Evolutionary conservation across 176 grass and related monocot genomes (phyloP), one percentile per base, ranked within the genome.

Genomic region (Avena sativa): DNA sequence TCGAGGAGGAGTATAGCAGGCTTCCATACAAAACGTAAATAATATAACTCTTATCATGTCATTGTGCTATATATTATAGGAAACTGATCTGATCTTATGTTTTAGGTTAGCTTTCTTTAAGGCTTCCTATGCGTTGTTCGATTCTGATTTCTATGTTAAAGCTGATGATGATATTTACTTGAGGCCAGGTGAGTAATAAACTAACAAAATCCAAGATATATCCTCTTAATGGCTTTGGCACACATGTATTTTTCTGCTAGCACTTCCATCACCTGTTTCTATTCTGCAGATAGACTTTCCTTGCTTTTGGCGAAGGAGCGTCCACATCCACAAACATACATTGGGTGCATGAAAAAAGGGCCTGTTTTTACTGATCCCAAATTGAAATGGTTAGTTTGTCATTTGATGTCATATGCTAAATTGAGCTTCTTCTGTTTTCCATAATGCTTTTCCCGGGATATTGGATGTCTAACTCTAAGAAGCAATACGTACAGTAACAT

Each of bases 81-180:
- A 83, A 68, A 56, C 87, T 99, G 76, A 93, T 90, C 88, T 91
- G 30, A 66, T 93, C 71, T 94, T 84, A 77, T 94, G n/a, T 88
- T 99, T 76, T 99, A 99, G 97, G 87, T 94, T 99, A 94, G 94
- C 97, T 69, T 99, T 89, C 91, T 99, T 99, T 81, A 99, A 99
- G 86, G 92, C 97, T 38, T 94, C 97, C 56, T 94, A 96, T 91
- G 92, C 97, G 34, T 85, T 96, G 80, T 99, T 87, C 16, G 97
- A 99, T 93, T 94, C 97, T 44, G 97, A 99, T 68, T 96, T 99
- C 68, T 99, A 99, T 91, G 97, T 99, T 66, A 99, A 99, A 92
- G 97, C 92, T 58, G 97, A 99, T 78, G 97, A 99, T 90, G 97
- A 99, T 76, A 96, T 99, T 87, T 99, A 94, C 87, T 88, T 99